phyloP scores from a whole-genome alignment of 371 early-diverging fungal species.

The Choanephora cucurbitarum region DNA sequence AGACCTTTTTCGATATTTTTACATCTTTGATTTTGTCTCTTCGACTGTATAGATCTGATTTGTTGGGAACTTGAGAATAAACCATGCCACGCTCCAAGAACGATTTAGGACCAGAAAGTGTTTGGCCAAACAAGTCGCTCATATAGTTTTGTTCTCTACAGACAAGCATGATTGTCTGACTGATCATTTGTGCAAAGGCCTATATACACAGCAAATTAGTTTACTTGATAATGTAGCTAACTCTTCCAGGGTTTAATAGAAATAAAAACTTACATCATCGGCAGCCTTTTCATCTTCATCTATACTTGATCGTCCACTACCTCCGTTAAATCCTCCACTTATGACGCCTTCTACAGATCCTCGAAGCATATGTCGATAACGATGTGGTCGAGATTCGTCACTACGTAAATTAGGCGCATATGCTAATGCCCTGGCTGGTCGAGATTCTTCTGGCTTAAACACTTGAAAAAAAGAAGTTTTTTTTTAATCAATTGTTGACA shows the following conservation, averaged over 20 bases:
- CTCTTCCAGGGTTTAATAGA: no score
- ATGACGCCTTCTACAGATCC: slow-evolving; percentile 50
- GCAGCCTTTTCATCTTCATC: slow-evolving; percentile 54
- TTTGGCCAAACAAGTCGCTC: slow-evolving; percentile 74
- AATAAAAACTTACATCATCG: slow-evolving; percentile 40
- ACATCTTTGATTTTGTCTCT: slow-evolving; percentile 66
- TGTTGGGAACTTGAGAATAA: slow-evolving; percentile 44
- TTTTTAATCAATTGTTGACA: not conserved
- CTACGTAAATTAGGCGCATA: slow-evolving; percentile 42
- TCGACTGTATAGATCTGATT: slow-evolving; percentile 43
- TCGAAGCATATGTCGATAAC: slow-evolving; percentile 52
- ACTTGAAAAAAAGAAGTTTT: slow-evolving; percentile 20
- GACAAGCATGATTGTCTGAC: slow-evolving; percentile 47
- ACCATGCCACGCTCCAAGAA: slow-evolving; percentile 50
- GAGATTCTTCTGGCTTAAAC: slow-evolving; percentile 50
- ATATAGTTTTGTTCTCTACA: slow-evolving; percentile 83
- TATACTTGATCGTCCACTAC: slow-evolving; percentile 28
- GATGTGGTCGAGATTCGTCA: slow-evolving; percentile 38
- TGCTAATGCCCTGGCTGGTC: slow-evolving; percentile 47
- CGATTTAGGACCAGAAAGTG: slow-evolving; percentile 38
- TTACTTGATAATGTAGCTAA: no score
- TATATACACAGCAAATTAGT: no score
- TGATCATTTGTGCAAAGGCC: slow-evolving; percentile 56
- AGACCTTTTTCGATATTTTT: slow-evolving; percentile 61
- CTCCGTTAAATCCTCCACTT: slow-evolving; percentile 13